Conservation (phyloP, 192 early-diverging fungal genomes). For the Obelidium mucronatum region DNA sequence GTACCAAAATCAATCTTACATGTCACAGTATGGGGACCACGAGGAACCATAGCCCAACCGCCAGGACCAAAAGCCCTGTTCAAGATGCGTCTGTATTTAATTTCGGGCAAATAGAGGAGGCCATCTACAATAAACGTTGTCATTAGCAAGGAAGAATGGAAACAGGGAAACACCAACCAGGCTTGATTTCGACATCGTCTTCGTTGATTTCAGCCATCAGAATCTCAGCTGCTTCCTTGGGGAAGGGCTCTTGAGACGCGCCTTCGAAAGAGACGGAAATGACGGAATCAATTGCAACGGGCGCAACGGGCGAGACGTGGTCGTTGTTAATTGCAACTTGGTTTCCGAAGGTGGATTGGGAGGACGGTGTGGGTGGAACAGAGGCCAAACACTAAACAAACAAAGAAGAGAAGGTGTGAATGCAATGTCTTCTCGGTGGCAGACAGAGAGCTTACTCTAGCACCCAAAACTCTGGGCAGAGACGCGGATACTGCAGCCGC, state of each 20-base stretch:
- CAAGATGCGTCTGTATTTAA: conserved; percentile 95
- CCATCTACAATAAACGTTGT: conserved; percentile 68
- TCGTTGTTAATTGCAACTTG: too few species aligned
- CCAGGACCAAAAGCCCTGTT: conserved; percentile 95
- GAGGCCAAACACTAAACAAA: too few species aligned
- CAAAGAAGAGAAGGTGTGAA: too few species aligned
- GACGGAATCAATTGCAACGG: too few species aligned
- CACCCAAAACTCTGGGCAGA: too few species aligned
- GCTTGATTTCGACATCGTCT: conserved; percentile 92
- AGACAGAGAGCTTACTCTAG: too few species aligned
- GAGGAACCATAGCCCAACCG: conserved; percentile 69
- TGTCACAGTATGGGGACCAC: conserved; percentile 82
- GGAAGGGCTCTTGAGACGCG: conserved; percentile 77
- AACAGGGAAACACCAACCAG: conserved; percentile 56
- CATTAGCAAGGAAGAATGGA: not conserved
- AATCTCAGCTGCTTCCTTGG: conserved; percentile 69
- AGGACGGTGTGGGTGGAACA: too few species aligned
- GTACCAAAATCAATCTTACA: not conserved
- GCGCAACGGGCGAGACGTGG: too few species aligned
- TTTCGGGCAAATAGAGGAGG: conserved; percentile 93
- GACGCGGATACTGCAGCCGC: too few species aligned
- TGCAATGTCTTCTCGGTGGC: too few species aligned
- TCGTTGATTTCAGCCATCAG: conserved; percentile 74
- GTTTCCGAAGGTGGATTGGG: too few species aligned
- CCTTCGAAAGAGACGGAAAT: conserved; percentile 60